Base-by-base conservation (phyloP, 1,139 yeast species). In the Debaryomyces udenii region DNA sequence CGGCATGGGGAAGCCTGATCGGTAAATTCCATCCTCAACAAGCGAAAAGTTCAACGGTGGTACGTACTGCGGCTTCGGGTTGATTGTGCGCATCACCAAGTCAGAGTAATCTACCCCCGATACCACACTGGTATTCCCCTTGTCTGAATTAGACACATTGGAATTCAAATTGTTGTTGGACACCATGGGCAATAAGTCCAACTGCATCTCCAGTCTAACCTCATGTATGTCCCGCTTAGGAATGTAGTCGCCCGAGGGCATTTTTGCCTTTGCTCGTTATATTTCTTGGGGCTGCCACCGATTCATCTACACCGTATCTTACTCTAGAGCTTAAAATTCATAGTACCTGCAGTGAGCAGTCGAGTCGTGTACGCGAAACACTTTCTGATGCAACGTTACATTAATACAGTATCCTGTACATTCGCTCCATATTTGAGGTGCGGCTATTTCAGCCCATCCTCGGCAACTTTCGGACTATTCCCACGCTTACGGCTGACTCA, bases 1-100 rank as follows among this genome's bases (percentile, higher is more conserved):
- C 0, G 87, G 86, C 69, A 89, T 86, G 3, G 99, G 99, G 56
- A 90, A 95, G 3, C 99, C 99, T 2, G 95, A 85, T 27, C 99
- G 70, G 61, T 90, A 93, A 13, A 93, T 80, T 4, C 88, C 83
- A 45, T 87, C 91, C 49, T 88, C 96, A 2, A 91, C 96, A 14
- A 88, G 77, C 1, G 96, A 80, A 57, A 91, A 91, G 64, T 90
- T 90, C 51, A 93, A 72, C 2, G 99, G 99, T 2, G 99, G 98
- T 6, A 89, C 95, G 48, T 64, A 61, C 36, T 59, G 64, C 4
- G 59, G 57, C 31, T 52, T 49, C 41, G 41, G 34, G 15, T 31
- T 30, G 9, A 38, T 36, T 6, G 43, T 37, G 27, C 26, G 29
- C 31, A 38, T 30, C 20, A 24, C 37, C 28, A 38, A 38, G 13